phyloP scores from a whole-genome alignment of 1,284 basidiomycete species.

The Irpex sp. region DNA sequence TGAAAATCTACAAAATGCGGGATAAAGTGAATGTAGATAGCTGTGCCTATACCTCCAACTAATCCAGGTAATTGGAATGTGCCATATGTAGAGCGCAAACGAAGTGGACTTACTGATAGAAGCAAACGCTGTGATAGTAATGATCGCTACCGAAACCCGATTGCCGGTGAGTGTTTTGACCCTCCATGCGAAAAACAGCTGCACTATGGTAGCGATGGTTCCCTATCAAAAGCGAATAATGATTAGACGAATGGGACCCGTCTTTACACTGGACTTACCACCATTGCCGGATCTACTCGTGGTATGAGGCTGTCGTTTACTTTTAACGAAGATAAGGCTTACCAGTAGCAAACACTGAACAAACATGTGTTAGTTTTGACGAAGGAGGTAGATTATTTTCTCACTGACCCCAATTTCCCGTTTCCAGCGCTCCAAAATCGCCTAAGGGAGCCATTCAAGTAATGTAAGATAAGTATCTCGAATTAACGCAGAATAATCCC shows the following conservation, averaged over 20 bases:
- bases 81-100: background rate
- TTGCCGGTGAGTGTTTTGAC: constrained; percentile 33
- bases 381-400: too few relatives aligned
- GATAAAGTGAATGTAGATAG: constrained; percentile 28
- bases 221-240: constrained; percentile 20
- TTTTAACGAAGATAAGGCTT: too few relatives aligned
- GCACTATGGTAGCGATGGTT: constrained; percentile 35
- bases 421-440: constrained; percentile 6
- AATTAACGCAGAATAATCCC: constrained; percentile 7
- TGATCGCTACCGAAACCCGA: constrained; percentile 22
- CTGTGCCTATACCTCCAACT: constrained; percentile 32
- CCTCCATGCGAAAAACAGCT: constrained; percentile 42
- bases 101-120: constrained; percentile 25
- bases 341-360: too few relatives aligned
- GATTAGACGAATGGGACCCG: too few relatives aligned
- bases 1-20: constrained; percentile 32
- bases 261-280: background rate
- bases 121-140: constrained; percentile 24
- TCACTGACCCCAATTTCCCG: too few relatives aligned
- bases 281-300: background rate
- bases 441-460: constrained; percentile 14
- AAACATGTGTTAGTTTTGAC: too few relatives aligned
- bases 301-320: too few relatives aligned
- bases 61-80: background rate
- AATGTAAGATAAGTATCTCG: background rate